Evolutionary conservation across 371 early-diverging fungal genomes (phyloP), one percentile per base, ranked within the genome.

Genomic region (Choanephora cucurbitarum): DNA sequence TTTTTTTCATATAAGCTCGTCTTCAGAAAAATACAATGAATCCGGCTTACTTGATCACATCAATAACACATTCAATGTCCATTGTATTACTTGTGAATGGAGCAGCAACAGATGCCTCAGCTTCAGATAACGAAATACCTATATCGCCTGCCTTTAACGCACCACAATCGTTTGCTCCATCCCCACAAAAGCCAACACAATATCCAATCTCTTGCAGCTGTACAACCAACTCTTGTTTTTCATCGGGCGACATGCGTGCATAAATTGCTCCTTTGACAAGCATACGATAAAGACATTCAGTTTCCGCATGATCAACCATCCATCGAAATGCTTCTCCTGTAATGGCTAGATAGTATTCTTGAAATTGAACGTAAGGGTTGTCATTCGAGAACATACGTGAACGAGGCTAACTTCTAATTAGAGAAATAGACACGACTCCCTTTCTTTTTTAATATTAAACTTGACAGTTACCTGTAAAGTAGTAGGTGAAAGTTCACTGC

Each of bases 161-260:
- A 19, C 97, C 98, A 78, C 97, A 97, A 73, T 99, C 99, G 66
- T 99, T 99, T 32, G 99, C 99, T 8, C 99, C 99, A 78, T 99
- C 99, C n/a, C 99, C 99, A 75, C 95, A 95, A 60, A 99, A 97
- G 0, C 95, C 94, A 8, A 93, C 91, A 62, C 91, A 91, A 71
- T 97, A 94, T 5, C 92, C 97, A 31, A 97, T 76, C 13, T 76
- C 80, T 71, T 97, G 96, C 21, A 97, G 74, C 41, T 83, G 82
- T 60, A 92, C 91, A 2, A 99, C 96, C 10, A 99, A 77, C 58
- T 92, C 90, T 50, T 92, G 94, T 62, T 99, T 99, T 70, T 98
- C 97, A 58, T 96, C 98, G 0, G 99, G 99, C 1, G 96, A 97
- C 98, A 99, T 99, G 57, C 99, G 85, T 1, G 99, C 98, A 77